phyloP scores from a whole-genome alignment of 2,329 filamentous ascomycete genomes.

The Xylaria sp. region DNA sequence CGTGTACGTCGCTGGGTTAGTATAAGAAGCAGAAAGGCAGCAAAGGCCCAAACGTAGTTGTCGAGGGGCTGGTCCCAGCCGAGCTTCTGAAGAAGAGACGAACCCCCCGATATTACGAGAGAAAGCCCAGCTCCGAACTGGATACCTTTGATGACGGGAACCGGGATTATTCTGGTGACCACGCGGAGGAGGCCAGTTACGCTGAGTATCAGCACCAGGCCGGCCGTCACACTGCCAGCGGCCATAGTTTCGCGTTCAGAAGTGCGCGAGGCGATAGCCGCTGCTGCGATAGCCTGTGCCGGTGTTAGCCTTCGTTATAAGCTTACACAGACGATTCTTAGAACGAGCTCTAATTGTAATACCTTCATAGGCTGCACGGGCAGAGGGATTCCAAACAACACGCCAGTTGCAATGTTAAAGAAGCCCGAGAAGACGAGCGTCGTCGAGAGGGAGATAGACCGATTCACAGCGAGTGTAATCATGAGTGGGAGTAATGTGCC shows the following conservation, averaged over 20 bases:
- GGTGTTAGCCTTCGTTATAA: conserved; percentile 1
- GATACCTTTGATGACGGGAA: conserved; percentile 91
- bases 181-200: conserved; percentile 77
- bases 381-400: conserved; percentile 83
- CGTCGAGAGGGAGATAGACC: conserved; percentile 79
- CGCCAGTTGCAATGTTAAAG: conserved; percentile 83
- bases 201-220: conserved; percentile 76
- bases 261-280: conserved; percentile 76
- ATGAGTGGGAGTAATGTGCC: conserved; percentile 76
- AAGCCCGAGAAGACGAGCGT: conserved; percentile 89
- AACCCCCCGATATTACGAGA: conserved; percentile 78
- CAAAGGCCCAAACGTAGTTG: conserved; percentile 78
- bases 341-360: conserved; percentile 6
- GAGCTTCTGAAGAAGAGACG: conserved; percentile 69
- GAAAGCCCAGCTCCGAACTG: conserved; percentile 90
- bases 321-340: background rate
- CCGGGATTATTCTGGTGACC: conserved; percentile 76
- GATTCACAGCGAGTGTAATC: conserved; percentile 79
- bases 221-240: conserved; percentile 80
- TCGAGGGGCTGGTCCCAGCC: conserved; percentile 73
- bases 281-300: conserved; percentile 78
- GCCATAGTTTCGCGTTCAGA: conserved; percentile 75
- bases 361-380: conserved; percentile 89
- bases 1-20: conserved; percentile 66
- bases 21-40: conserved; percentile 74